Evolutionary conservation across 352 stramenopile genomes (phyloP), one percentile per base, ranked within the genome.

Genomic region (Pythium aristosporum): DNA sequence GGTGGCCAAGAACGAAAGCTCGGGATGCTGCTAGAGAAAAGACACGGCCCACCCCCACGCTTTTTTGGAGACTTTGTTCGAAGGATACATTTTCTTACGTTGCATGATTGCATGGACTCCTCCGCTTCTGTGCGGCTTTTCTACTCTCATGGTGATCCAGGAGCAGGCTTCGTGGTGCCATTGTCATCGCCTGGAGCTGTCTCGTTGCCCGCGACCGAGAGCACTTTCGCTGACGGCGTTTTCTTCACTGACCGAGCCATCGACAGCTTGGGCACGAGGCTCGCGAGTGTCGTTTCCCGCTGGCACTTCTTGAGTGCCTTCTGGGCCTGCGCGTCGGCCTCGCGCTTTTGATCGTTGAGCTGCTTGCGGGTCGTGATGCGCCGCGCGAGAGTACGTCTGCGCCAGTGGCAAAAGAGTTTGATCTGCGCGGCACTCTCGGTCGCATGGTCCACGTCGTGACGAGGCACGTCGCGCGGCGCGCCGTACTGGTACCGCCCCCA

Each of bases 1-100:
- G 25, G 65, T 80, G n/a, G 57, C 75, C 53, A 92, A 92, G 67
- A 85, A 66, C 15, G 76, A 91, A 57, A 88, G 71, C 71, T 84
- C 65, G 61, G 76, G 74, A 30, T 94, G 85, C 76, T 94, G 86
- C 74, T 94, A 56, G 49, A 56, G 49, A 9, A 30, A 54, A 25
- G 7, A 30, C 12, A 28, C 18, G 43, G 25, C 15, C 10, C 18
- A 10, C 13, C 10, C 10, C 41, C 23, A 39, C 36, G 23, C 36
- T 39, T 23, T 54, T 15, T 41, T 30, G 47, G 13, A 37, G 47
- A 47, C 51, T 10, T 46, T 21, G 51, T 28, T 4, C 25, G n/a
- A 20, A 57, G 13, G 51, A 57, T 18, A 34, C 30, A 57, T 57
- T 20, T 20, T 47, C 25, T 28, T 28, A 28, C 25, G 25, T 28